These are phyloP conservation scores for Novymonas esmeraldas DNA, from an alignment of 208 protist genomes.

Conservation along the genomic window DNA sequence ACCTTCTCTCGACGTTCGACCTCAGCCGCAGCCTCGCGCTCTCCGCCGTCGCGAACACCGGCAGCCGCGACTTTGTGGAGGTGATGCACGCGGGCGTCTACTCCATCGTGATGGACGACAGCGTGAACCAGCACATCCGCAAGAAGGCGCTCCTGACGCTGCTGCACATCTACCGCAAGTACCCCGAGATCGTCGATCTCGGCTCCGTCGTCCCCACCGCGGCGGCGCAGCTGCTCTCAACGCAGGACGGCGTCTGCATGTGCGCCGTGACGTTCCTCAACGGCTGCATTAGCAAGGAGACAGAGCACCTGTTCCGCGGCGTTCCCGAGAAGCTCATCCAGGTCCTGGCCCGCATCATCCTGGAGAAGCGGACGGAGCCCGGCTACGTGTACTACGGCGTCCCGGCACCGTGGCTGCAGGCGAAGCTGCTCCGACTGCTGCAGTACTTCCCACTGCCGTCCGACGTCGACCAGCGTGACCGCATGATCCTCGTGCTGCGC, in stretches of 20 bases:
- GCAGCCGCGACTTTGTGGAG: constrained; percentile 98
- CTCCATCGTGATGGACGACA: constrained; percentile 90
- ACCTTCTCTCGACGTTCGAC: constrained; percentile 94
- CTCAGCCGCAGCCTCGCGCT: constrained; percentile 96
- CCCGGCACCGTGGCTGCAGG: constrained; percentile 98
- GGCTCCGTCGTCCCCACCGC: constrained; percentile 69
- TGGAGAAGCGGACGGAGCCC: constrained; percentile 85
- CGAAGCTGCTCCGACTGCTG: constrained; percentile 97
- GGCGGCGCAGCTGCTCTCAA: constrained; percentile 81
- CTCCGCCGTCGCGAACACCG: constrained; percentile 97
- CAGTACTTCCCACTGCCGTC: constrained; percentile 93
- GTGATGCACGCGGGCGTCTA: constrained; percentile 95
- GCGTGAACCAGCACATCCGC: constrained; percentile 85
- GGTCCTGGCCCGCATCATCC: constrained; percentile 80
- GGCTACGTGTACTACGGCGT: constrained; percentile 99
- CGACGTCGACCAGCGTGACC: constrained; percentile 53
- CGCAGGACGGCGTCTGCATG: constrained; percentile 94
- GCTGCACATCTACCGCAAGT: constrained; percentile 96
- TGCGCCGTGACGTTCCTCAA: constrained; percentile 93
- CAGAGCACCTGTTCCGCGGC: constrained; percentile 62
- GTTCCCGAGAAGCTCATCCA: constrained; percentile 80
- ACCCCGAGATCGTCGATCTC: constrained; percentile 88
- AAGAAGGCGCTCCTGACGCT: constrained; percentile 99
- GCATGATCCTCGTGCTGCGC: constrained; percentile 67
- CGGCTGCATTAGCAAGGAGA: constrained; percentile 79